Percentiles rank a stretch among this genome's conserved stretches.
Conservation (phyloP, 2,329 filamentous ascomycete species). For the Alternaria triticimaculans region DNA sequence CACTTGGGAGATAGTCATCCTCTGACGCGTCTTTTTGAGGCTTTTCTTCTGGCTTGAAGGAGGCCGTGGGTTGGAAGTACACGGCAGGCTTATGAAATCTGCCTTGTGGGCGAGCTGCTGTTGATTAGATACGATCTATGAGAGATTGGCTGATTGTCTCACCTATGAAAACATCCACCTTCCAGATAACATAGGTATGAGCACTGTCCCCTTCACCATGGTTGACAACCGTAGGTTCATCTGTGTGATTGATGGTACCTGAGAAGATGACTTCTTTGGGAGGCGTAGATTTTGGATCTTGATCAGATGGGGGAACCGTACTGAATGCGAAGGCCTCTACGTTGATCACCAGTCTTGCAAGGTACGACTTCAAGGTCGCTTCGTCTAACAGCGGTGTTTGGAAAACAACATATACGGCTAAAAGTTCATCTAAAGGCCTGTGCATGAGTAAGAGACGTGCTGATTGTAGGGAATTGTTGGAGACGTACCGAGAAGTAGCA, state of each 20-base stretch:
- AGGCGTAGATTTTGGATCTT: slow-evolving; percentile 45
- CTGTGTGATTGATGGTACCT: slow-evolving; percentile 40
- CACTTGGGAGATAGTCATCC: slow-evolving; percentile 73
- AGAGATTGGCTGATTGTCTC: background rate
- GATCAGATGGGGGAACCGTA: slow-evolving; percentile 54
- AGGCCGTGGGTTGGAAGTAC: slow-evolving; percentile 65
- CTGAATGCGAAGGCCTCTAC: slow-evolving; percentile 69
- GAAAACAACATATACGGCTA: slow-evolving; percentile 72
- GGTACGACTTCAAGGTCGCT: slow-evolving; percentile 62
- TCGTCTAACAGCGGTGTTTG: slow-evolving; percentile 68
- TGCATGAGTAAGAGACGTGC: slow-evolving; percentile 58
- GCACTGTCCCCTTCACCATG: slow-evolving; percentile 32
- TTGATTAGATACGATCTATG: slow-evolving; percentile 10
- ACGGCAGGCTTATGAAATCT: slow-evolving; percentile 71
- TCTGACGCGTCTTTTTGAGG: slow-evolving; percentile 52
- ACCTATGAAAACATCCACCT: slow-evolving; percentile 47
- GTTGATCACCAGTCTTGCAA: slow-evolving; percentile 68
- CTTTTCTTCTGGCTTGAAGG: slow-evolving; percentile 61
- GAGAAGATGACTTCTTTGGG: slow-evolving; percentile 66
- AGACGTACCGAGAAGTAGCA: slow-evolving; percentile 73
- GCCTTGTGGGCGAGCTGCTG: slow-evolving; percentile 56
- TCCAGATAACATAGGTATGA: slow-evolving; percentile 50
- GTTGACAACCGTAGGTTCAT: slow-evolving; percentile 41
- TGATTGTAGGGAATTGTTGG: slow-evolving; percentile 42
- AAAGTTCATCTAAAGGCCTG: slow-evolving; percentile 72